Base-by-base conservation (phyloP, 1,284 basidiomycete species). In the Fomitiporia mediterranea region DNA sequence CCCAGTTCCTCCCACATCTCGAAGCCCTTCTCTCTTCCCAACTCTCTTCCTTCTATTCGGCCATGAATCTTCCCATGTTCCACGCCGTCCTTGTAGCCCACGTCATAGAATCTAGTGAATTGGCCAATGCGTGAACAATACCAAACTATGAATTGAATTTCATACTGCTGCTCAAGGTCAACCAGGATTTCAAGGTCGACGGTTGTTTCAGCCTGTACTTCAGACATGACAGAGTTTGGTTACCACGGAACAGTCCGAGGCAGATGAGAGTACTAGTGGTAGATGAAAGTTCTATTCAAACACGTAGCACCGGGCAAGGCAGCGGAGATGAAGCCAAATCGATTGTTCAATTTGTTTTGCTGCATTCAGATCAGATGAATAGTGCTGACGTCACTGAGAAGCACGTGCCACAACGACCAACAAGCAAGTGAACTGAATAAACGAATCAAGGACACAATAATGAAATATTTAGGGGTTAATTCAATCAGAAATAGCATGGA, bases 1-100 rank as follows among this genome's bases (percentile, higher is more conserved):
- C 91, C 94, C 4, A 98, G 79, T 69, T 98, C 96, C 69, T 97
- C 94, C 94, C 95, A 98, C 68, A 98, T 83, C 71, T 96, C 93
- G 69, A 88, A 98, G 0, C 91, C 93, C 67, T 98, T 95, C 65
- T 93, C 87, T 59, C 85, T 80, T 0, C 95, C 96, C 3, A 98
- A 76, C 2, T 88, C 86, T n/a, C 94, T 79, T 3, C 96, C 96
- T 70, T 98, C 94, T 60, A 94, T 94, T 19, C 89, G 73, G 0
- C 95, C 96, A 64, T 97, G 94, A 11, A 94, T 83, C 42, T 83
- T 78, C 3, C 96, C 96, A 67, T 98, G 94, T 0, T 78, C 83
- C 64, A 80, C 80, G 2, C 95, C 95, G 56, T 88, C 84, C 61
- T 77, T 66, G 67, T 87, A 91, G 2, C 94, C 94, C 6, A 76